These are phyloP conservation scores for Cardamine chenopodiifolia DNA, from an alignment of 345 rosid species.

Conservation along the genomic window DNA sequence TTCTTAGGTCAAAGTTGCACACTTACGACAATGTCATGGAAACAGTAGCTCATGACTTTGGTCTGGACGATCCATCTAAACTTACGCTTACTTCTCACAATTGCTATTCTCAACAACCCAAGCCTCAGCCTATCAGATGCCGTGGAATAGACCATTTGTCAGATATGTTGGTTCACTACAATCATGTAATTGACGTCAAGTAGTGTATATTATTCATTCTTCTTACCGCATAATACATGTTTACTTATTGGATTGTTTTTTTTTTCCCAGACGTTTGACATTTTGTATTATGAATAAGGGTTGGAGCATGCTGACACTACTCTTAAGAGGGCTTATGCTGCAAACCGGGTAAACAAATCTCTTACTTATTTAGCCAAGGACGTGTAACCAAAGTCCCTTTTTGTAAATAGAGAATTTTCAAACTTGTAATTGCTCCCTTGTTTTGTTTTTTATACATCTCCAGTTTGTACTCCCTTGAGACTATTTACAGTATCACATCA, in stretches of 20 bases:
- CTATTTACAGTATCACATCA: too few relatives aligned
- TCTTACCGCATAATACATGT: conserved; percentile 21
- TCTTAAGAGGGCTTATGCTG: too few relatives aligned
- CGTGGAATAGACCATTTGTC: conserved; percentile 84
- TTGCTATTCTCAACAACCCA: conserved; percentile 99
- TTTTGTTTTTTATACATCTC: too few relatives aligned
- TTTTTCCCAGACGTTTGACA: conserved; percentile 70
- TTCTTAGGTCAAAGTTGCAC: conserved; percentile 79
- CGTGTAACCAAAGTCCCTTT: too few relatives aligned
- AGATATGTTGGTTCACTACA: conserved; percentile 90
- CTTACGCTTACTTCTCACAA: conserved; percentile 95
- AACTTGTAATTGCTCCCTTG: too few relatives aligned
- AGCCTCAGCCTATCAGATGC: conserved; percentile 91
- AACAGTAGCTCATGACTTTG: conserved; percentile 79
- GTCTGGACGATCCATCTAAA: conserved; percentile 84
- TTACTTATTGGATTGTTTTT: conserved; percentile 24
- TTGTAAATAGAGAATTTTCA: too few relatives aligned
- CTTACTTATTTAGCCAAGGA: too few relatives aligned
- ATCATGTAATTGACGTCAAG: conserved; percentile 59
- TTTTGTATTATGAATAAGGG: conserved; percentile 94
- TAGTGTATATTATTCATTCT: conserved; percentile 22
- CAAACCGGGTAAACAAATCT: too few relatives aligned
- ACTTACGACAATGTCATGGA: conserved; percentile 95
- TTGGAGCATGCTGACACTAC: too few relatives aligned
- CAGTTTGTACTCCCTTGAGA: too few relatives aligned